Percentiles rank a stretch among this genome's conserved stretches.
These are phyloP conservation scores for Ophiorrhiza pumila DNA, from an alignment of 257 asterid species.

Conservation along the genomic window DNA sequence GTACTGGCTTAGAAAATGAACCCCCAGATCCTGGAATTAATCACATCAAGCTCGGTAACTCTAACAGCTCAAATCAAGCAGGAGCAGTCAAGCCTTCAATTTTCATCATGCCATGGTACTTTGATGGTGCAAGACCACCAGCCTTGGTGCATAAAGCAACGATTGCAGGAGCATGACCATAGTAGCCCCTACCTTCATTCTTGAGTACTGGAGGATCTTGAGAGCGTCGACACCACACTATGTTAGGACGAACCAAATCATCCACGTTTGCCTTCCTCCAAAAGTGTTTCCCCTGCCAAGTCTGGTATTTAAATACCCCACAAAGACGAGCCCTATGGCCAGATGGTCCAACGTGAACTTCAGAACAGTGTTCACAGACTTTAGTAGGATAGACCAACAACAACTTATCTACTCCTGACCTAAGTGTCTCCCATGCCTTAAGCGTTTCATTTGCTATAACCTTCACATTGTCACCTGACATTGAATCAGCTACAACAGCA, in stretches of 20 bases:
- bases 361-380: slow-evolving; percentile 71
- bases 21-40: neutral
- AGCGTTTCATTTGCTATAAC: slow-evolving; percentile 50
- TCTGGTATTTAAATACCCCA: slow-evolving; percentile 68
- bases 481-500: slow-evolving; percentile 14
- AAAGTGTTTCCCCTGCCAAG: slow-evolving; percentile 61
- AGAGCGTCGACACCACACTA: slow-evolving; percentile 66
- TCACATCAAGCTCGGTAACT: neutral
- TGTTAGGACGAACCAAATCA: slow-evolving; percentile 68
- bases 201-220: slow-evolving; percentile 73
- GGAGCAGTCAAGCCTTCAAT: slow-evolving; percentile 60
- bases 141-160: slow-evolving; percentile 83
- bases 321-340: slow-evolving; percentile 85
- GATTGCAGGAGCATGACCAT: slow-evolving; percentile 86
- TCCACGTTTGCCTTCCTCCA: slow-evolving; percentile 80
- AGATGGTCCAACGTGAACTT: slow-evolving; percentile 83
- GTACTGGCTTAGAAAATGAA: neutral
- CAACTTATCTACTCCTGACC: slow-evolving; percentile 67
- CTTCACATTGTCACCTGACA: slow-evolving; percentile 42
- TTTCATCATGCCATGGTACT: slow-evolving; percentile 79
- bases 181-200: slow-evolving; percentile 61
- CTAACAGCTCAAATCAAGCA: neutral
- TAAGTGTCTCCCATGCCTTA: slow-evolving; percentile 66
- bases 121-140: slow-evolving; percentile 64
- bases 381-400: slow-evolving; percentile 67